Base-by-base conservation (phyloP, 2,329 filamentous ascomycete genomes). In the Trichophaea hybrida region DNA sequence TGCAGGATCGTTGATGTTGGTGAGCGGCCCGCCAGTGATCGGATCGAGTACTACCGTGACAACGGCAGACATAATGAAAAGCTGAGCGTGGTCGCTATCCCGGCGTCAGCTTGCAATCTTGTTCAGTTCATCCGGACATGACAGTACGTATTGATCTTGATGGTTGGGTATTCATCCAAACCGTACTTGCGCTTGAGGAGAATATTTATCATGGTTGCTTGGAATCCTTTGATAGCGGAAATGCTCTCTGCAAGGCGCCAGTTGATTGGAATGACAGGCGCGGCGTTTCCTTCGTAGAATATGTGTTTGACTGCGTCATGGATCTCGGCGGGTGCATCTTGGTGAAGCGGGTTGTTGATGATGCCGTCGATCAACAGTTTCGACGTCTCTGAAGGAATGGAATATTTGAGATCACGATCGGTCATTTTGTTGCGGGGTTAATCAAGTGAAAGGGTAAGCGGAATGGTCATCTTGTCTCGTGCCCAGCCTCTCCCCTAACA, bases 171-270 rank as follows among this genome's bases (percentile, higher is more conserved):
- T 76, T 69, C 17, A 73, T 69, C 68, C 3, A 73, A 32, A 0
- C 69, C 68, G 61, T 79, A 78, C 61, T 78, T 78, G n/a, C 70
- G 69, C 53, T 72, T 71, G 6, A 78, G 57, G 7, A 79, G 67
- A 0, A 71, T 70, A 52, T 73, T 74, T 33, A 78, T 63, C 62
- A 78, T 70, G 0, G 73, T 71, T 6, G 75, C 76, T 65, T 78
- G 76, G 15, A 77, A 68, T 1, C 70, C 76, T 65, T 78, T 78
- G 33, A 79, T 63, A 1, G 75, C 70, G 0, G 76, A 73, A 1
- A 78, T 74, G 51, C 76, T 78, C 66, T 80, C 78, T 1, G 78
- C 77, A 55, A 79, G 78, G 1, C 77, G 72, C 78, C 78, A 80
- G 55, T 78, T 79, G 67, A 80, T 76, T 0, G 77, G 76, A 7